phyloP scores from a whole-genome alignment of 352 stramenopile species.

The Globisporangium iwayamae region DNA sequence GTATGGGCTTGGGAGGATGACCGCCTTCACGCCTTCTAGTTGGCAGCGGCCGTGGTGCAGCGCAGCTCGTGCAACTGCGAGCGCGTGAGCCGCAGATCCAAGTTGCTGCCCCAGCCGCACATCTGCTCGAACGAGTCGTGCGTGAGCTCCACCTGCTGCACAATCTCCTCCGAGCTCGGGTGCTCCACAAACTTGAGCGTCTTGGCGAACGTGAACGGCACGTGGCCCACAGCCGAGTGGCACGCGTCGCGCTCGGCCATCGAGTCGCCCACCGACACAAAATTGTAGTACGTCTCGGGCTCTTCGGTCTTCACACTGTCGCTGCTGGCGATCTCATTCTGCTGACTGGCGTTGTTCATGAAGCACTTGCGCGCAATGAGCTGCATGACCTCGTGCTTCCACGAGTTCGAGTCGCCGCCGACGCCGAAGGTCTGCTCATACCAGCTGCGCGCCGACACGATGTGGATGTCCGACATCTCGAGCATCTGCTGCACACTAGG shows the following conservation, averaged over 20 bases:
- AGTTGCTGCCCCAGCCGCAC: constrained; percentile 67
- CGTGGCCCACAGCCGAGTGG: constrained; percentile 58
- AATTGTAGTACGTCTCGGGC: constrained; percentile 62
- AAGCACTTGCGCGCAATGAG: constrained; percentile 87
- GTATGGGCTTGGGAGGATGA: not conserved
- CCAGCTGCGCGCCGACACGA: constrained; percentile 82
- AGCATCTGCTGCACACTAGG: constrained; percentile 61
- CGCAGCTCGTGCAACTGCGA: constrained; percentile 74
- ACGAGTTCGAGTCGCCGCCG: constrained; percentile 71
- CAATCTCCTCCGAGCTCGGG: constrained; percentile 71
- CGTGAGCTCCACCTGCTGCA: constrained; percentile 81
- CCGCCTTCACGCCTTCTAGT: constrained; percentile 3
- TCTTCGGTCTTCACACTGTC: not conserved
- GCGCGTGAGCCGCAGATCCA: constrained; percentile 75
- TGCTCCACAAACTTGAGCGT: constrained; percentile 87
- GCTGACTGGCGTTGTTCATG: constrained; percentile 16
- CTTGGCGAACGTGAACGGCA: constrained; percentile 76
- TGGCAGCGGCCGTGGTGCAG: constrained; percentile 23
- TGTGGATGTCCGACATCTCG: constrained; percentile 75
- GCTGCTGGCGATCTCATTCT: not conserved
- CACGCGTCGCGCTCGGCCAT: constrained; percentile 86
- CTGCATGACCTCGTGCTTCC: constrained; percentile 87
- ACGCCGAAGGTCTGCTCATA: constrained; percentile 82
- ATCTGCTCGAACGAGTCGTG: constrained; percentile 86
- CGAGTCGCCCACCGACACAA: constrained; percentile 81